Base-by-base conservation (phyloP, 768 basidiomycete species). In the Heimioporus sp. region DNA sequence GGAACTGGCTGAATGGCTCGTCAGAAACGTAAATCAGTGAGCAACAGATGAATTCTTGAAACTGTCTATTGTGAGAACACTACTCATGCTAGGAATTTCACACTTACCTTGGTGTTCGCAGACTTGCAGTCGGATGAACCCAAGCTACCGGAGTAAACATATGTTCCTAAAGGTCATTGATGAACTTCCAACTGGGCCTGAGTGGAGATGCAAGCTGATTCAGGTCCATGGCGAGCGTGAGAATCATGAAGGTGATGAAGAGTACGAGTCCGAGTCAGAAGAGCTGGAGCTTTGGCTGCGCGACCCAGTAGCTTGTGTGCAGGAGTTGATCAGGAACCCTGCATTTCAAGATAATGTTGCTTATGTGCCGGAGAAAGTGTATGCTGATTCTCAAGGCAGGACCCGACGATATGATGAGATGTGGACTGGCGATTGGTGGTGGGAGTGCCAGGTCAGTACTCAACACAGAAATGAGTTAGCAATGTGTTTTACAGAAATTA, bases 281-380 rank as follows among this genome's bases (percentile, higher is more conserved):
- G 47, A 57, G 12, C n/a, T 67, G 2, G 65, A 70, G 54, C 50
- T 70, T 15, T 70, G 68, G 66, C 31, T 53, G 41, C 54, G 67
- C 1, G 57, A 74, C 52, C 68, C 70, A 9, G 37, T 74, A 13
- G 61, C 68, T 30, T 68, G 65, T 16, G 59, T 74, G 10, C 35
- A 56, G 9, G 58, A 65, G 12, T 59, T 75, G 0, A 63, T 70
- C 32, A 57, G 59, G 2, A 70, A 72, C 32, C 65, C 66, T 1
- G 17, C 34, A 0, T 53, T 53, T 9, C 0, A 36, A 1, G 12
- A 8, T 0, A 2, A 43, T 0, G 19, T 57, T 3, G 30, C 32
- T 15, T 57, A 53, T 19, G 13, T 9, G 32, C 53, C 55, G 6
- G 55, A 57, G 7, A 46, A 48, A 10, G 24, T 35, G 4, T 57